phyloP scores from a whole-genome alignment of 75 land plant genomes.

The Chamaecyparis obtusa region DNA sequence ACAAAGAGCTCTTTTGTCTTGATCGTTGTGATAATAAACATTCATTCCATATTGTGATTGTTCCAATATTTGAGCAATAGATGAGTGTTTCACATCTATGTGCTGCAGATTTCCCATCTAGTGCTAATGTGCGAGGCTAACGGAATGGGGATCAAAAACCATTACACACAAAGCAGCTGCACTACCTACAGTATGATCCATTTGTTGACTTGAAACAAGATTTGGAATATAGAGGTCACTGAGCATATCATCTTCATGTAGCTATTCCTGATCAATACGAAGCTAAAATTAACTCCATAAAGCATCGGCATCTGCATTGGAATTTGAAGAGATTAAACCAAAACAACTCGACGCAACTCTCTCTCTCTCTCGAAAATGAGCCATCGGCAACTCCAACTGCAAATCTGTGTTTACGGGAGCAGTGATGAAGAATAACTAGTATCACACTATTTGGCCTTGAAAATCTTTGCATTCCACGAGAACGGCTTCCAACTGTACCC shows the following conservation, averaged over 20 bases:
- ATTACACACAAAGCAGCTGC: neutral
- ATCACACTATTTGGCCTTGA: no score
- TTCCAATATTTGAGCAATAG: slow-evolving; percentile 9
- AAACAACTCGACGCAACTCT: no score
- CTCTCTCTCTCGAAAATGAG: no score
- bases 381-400: no score
- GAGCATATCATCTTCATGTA: neutral
- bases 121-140: neutral
- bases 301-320: no score
- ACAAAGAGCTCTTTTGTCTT: slow-evolving; percentile 10
- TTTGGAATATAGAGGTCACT: neutral
- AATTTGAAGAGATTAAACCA: no score
- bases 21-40: slow-evolving; percentile 18
- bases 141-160: neutral
- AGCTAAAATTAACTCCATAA: no score
- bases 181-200: neutral
- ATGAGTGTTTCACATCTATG: slow-evolving; percentile 3
- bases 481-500: no score
- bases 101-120: slow-evolving; percentile 14
- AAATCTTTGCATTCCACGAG: no score
- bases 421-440: no score
- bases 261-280: neutral
- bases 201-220: slow-evolving; percentile 5
- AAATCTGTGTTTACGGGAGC: no score
- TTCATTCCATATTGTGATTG: slow-evolving; percentile 21